These are phyloP conservation scores for Ophiocordyceps camponoti-saundersi DNA, from an alignment of 2,329 filamentous ascomycete species.

Conservation along the genomic window DNA sequence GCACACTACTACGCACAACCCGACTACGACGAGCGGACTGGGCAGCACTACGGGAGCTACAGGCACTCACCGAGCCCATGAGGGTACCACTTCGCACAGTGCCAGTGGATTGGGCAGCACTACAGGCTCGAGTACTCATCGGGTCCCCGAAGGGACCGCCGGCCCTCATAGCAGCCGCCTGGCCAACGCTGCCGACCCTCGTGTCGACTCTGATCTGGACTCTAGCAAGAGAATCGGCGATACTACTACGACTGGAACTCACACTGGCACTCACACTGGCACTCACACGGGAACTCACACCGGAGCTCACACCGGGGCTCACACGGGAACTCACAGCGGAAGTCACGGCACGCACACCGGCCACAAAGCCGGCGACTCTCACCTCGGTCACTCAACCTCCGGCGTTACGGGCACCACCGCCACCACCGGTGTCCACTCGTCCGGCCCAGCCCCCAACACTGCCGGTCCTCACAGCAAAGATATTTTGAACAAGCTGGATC, in stretches of 20 bases:
- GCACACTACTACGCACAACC: constrained; percentile 1
- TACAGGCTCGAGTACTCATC: not conserved
- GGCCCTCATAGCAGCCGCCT: constrained; percentile 25
- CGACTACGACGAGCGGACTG: no score
- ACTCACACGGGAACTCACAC: constrained; percentile 9
- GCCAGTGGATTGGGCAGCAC: no score
- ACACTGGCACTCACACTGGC: not conserved
- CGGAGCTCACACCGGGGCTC: constrained; percentile 4
- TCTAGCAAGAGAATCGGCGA: constrained; percentile 17
- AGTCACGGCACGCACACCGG: constrained; percentile 11
- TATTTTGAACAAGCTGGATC: constrained; percentile 36
- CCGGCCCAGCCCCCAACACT: constrained; percentile 16
- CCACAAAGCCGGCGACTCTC: not conserved
- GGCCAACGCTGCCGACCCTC: constrained; percentile 31
- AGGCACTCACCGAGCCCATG: no score
- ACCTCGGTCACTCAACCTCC: not conserved
- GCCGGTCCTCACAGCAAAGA: constrained; percentile 31
- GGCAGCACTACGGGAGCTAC: no score
- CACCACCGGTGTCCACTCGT: not conserved
- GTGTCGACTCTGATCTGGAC: constrained; percentile 32
- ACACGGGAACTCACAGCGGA: constrained; percentile 10
- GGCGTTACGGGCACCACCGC: not conserved
- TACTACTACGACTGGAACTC: not conserved
- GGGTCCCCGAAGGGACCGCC: constrained; percentile 12
- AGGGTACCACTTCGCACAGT: no score